These are phyloP conservation scores for Monascus purpureus DNA, from an alignment of 495 filamentous ascomycete species.

Conservation along the genomic window DNA sequence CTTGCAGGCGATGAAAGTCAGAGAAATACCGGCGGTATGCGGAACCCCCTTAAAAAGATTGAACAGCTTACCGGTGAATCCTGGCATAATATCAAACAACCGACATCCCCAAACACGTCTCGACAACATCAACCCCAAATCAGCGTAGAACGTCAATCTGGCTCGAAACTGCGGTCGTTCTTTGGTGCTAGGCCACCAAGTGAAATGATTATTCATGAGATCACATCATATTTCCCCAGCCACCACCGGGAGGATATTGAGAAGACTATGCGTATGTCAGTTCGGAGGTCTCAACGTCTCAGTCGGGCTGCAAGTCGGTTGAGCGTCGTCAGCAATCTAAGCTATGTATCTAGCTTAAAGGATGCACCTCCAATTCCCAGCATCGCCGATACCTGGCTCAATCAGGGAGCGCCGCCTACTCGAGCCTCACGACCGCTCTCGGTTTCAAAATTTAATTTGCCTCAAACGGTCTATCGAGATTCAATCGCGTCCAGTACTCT, in stretches of 20 bases:
- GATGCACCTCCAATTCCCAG: slow-evolving; percentile 87
- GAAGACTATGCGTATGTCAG: slow-evolving; percentile 78
- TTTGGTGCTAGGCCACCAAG: slow-evolving; percentile 87
- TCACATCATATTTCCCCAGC: slow-evolving; percentile 93
- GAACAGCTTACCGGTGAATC: slow-evolving; percentile 73
- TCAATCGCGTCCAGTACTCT: slow-evolving; percentile 79
- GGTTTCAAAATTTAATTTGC: slow-evolving; percentile 42
- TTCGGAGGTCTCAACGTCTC: slow-evolving; percentile 74
- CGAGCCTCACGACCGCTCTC: slow-evolving; percentile 46
- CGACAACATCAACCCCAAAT: slow-evolving; percentile 30
- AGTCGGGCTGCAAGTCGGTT: slow-evolving; percentile 85
- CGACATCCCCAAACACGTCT: slow-evolving; percentile 56
- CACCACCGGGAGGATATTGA: slow-evolving; percentile 88
- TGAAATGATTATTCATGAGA: slow-evolving; percentile 91
- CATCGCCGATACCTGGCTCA: slow-evolving; percentile 88
- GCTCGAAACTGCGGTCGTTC: slow-evolving; percentile 56
- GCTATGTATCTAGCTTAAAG: slow-evolving; percentile 77
- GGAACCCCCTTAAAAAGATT: slow-evolving; percentile 56
- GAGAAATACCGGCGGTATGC: slow-evolving; percentile 46
- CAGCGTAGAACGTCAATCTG: slow-evolving; percentile 30
- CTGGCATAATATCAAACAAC: slow-evolving; percentile 69
- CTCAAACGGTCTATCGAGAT: slow-evolving; percentile 57
- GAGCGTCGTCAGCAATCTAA: slow-evolving; percentile 86
- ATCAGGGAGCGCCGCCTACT: slow-evolving; percentile 26
- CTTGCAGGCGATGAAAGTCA: slow-evolving; percentile 77